Evolutionary conservation across 2,329 filamentous ascomycete genomes (phyloP), one percentile per base, ranked within the genome.

Genomic region (Pseudocercospora eumusae): DNA sequence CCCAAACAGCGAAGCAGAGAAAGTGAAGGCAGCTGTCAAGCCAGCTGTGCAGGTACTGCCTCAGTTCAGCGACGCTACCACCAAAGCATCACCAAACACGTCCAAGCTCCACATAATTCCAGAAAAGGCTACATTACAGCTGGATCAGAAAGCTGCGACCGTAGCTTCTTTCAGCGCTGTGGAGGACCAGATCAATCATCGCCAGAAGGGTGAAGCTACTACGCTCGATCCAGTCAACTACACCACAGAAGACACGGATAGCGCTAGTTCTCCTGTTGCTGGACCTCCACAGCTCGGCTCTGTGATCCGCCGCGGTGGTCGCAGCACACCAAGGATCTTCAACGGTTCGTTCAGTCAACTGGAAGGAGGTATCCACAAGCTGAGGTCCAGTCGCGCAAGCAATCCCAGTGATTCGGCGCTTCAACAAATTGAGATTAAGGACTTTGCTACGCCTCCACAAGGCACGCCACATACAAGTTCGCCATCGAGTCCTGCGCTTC

Each of bases 271-370:
- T 9, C 53, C 50, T 42, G 52, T 33, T 23, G 31, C 56, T n/a
- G 49, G 59, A 25, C 33, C 53, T 45, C 28, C 52, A 13, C 54
- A 57, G 63, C 55, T 57, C 27, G 60, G 62, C 28, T 61, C 60
- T 18, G 62, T 62, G 15, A 42, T 58, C 20, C 59, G 61, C 4
- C 58, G 62, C 18, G 21, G 56, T 10, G 62, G 64, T 6, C 28
- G 52, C 15, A 58, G 57, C 20, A 61, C 68, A 15, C 68, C 68
- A 20, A 67, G 70, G 3, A 58, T 73, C 28, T 72, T 72, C 64
- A 69, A 66, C 1, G 66, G 64, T n/a, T 69, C 70, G 2, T 69
- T 69, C 64, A 64, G 45, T 21, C 66, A 69, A 49, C 64, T 71
- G 10, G 66, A 71, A 52, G 47, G 52, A 13, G 61, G 60, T 8